These are phyloP conservation scores for Coemansia sp. DNA, from an alignment of 192 early-diverging fungal genomes.

Conservation along the genomic window DNA sequence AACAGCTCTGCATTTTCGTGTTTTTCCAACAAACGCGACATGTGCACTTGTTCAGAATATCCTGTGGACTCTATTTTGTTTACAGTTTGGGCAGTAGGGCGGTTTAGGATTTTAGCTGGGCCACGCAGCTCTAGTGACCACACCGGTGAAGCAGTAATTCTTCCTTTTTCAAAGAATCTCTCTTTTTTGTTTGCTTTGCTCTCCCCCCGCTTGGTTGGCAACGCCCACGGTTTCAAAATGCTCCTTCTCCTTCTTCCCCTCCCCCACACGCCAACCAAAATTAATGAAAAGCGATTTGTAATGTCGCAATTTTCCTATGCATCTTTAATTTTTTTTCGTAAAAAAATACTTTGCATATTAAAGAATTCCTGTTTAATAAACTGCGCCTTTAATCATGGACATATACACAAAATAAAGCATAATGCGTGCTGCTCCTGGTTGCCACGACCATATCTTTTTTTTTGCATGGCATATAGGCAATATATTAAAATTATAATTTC, in stretches of 20 bases:
- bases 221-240: slow-evolving; percentile 12
- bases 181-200: not conserved
- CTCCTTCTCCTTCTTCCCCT: not conserved
- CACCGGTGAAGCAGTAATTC: slow-evolving; percentile 4
- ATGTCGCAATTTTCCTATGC: not conserved
- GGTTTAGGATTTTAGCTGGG: not conserved
- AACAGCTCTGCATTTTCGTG: not conserved
- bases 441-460: slow-evolving; percentile 1
- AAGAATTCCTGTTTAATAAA: slow-evolving; percentile 1
- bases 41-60: too few species aligned
- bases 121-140: not conserved
- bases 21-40: too few species aligned
- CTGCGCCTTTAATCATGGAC: not conserved
- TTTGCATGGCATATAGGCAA: not conserved
- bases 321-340: not conserved
- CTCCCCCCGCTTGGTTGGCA: not conserved
- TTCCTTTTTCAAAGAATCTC: slow-evolving; percentile 2
- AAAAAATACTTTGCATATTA: not conserved
- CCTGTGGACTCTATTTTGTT: too few species aligned
- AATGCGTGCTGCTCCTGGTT: not conserved
- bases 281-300: too few species aligned
- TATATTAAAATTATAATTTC: not conserved
- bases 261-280: too few species aligned
- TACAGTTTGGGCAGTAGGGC: not conserved
- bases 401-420: not conserved